These are phyloP conservation scores for Phytophthora multivora DNA, from an alignment of 352 stramenopile genomes.

Conservation along the genomic window DNA sequence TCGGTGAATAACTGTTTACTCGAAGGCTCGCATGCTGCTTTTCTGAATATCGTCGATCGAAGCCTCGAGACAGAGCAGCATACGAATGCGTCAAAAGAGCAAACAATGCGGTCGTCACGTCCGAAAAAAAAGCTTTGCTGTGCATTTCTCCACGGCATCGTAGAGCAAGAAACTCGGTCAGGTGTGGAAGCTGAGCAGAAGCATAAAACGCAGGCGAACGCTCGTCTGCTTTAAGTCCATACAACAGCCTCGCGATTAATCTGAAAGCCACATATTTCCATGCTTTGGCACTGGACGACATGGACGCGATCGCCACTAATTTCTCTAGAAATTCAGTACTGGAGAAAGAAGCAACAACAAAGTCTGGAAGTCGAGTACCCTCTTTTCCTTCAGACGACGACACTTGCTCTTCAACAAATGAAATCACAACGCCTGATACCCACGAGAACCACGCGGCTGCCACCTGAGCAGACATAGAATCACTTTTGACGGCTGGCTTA, in stretches of 20 bases:
- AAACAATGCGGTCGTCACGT: conserved; percentile 39
- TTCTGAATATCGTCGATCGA: not conserved
- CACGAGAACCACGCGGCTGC: conserved; percentile 38
- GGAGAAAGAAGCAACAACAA: conserved; percentile 14
- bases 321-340: conserved; percentile 36
- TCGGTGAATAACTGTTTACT: conserved; percentile 40
- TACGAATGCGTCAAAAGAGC: conserved; percentile 21
- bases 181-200: conserved; percentile 24
- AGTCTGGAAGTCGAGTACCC: not conserved
- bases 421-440: conserved; percentile 30
- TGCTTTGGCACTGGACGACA: conserved; percentile 1
- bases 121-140: conserved; percentile 38
- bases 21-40: conserved; percentile 1
- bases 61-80: not conserved
- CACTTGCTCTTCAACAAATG: conserved; percentile 11
- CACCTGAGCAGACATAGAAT: conserved; percentile 2
- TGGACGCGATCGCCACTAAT: conserved; percentile 28
- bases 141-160: conserved; percentile 39
- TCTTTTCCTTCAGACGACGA: not conserved
- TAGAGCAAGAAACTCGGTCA: conserved; percentile 37
- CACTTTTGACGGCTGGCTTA: conserved; percentile 16
- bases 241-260: conserved; percentile 32
- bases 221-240: not conserved
- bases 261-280: conserved; percentile 43
- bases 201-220: not conserved